Evolutionary conservation across 306 rosid genomes (phyloP).

Genomic region (Begonia loranthoides): DNA sequence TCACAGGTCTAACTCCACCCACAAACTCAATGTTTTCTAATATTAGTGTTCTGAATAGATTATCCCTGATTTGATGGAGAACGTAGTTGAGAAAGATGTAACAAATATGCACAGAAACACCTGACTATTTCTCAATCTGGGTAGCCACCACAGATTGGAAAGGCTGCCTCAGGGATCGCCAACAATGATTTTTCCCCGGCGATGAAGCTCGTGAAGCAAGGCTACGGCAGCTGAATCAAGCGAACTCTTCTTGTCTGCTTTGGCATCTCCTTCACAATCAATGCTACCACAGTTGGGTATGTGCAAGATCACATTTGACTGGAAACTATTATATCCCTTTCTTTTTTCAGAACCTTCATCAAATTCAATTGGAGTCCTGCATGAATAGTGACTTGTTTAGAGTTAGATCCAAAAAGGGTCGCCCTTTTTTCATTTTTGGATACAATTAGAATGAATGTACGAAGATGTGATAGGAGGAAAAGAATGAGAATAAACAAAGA

Average conservation of each 20-base stretch:
- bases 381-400: constrained; percentile 5
- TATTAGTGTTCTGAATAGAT: no score
- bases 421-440: no score
- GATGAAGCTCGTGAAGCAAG: constrained; percentile 52
- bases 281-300: constrained; percentile 49
- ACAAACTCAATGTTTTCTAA: no score
- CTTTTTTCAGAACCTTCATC: constrained; percentile 36
- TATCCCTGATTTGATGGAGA: no score
- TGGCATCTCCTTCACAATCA: constrained; percentile 60
- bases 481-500: no score
- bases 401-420: not conserved
- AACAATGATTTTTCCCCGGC: constrained; percentile 40
- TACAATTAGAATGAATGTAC: not conserved
- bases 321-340: constrained; percentile 40
- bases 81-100: no score
- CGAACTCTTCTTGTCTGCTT: constrained; percentile 75
- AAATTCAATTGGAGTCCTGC: constrained; percentile 31
- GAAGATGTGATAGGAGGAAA: not conserved
- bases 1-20: no score
- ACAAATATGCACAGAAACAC: no score
- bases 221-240: constrained; percentile 56
- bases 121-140: not conserved
- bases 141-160: no score
- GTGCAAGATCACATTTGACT: constrained; percentile 42
- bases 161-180: constrained; percentile 13